Evolutionary conservation across 768 basidiomycete species (phyloP).

Genomic region (Tricholoma terreum): DNA sequence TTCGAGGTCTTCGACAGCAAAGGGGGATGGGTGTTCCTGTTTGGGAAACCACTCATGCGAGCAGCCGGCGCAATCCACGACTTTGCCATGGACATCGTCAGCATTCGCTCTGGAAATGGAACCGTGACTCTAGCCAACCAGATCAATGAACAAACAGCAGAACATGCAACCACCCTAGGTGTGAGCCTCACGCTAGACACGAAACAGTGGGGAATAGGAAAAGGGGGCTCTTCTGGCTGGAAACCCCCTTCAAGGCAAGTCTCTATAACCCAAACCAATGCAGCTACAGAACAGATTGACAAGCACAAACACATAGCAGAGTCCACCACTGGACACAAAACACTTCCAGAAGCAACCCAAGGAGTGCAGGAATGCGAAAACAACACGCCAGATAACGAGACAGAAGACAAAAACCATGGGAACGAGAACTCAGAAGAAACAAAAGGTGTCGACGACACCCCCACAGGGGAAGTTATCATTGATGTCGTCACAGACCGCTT

Average conservation of each 20-base stretch:
- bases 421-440: not conserved
- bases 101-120: not conserved
- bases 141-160: not conserved
- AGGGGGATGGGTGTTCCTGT: constrained; percentile 23
- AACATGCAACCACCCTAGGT: not conserved
- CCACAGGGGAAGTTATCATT: not conserved
- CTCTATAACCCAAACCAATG: not conserved
- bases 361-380: not conserved
- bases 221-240: constrained; percentile 1
- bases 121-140: not conserved
- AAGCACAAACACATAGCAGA: constrained; percentile 9
- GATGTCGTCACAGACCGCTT: not conserved
- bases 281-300: constrained; percentile 24
- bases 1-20: constrained; percentile 27
- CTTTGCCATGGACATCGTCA: constrained; percentile 15
- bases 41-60: constrained; percentile 27
- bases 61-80: constrained; percentile 22
- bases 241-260: constrained; percentile 2
- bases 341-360: not conserved
- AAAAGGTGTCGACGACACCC: not conserved
- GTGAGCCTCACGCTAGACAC: not conserved
- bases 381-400: not conserved
- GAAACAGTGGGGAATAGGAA: not conserved
- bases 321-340: not conserved
- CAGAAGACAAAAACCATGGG: not conserved